phyloP scores from a whole-genome alignment of 2,329 filamentous ascomycete species.

The Colletotrichum sp. region DNA sequence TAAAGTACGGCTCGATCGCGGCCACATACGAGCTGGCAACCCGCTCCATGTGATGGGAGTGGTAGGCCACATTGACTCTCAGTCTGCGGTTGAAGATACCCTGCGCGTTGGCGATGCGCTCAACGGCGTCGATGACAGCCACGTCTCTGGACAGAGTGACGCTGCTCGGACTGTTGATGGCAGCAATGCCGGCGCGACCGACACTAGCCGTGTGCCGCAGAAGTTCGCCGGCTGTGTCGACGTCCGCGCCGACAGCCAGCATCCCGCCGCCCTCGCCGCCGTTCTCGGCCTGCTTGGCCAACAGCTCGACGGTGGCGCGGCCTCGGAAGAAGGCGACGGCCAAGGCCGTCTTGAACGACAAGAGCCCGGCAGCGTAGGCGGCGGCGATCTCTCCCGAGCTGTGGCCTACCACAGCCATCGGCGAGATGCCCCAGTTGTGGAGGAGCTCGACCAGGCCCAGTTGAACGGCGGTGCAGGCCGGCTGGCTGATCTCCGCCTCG shows the following conservation, averaged over 20 bases:
- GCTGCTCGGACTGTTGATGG: neutral
- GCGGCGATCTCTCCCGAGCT: neutral
- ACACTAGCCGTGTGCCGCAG: neutral
- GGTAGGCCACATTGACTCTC: neutral
- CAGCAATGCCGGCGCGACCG: neutral
- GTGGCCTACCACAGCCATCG: neutral
- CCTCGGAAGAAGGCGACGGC: neutral
- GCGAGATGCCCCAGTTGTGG: neutral
- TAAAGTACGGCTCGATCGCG: neutral
- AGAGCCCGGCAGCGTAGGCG: neutral
- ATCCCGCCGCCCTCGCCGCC: neutral
- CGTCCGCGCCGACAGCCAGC: neutral
- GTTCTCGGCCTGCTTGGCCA: neutral
- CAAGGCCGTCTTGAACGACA: neutral
- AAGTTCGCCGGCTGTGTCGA: neutral
- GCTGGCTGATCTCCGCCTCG: neutral
- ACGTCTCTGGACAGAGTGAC: neutral
- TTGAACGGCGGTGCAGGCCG: neutral
- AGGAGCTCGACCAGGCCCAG: neutral
- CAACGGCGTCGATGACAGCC: neutral
- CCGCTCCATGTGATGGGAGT: neutral
- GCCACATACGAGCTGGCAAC: neutral
- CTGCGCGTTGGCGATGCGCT: neutral
- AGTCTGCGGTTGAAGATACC: neutral
- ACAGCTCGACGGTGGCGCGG: neutral